A percentile compares a stretch with the other conserved stretches of the same genome.
Evolutionary conservation across 2,329 filamentous ascomycete species (phyloP).

Genomic region (Pseudogymnoascus sp.): DNA sequence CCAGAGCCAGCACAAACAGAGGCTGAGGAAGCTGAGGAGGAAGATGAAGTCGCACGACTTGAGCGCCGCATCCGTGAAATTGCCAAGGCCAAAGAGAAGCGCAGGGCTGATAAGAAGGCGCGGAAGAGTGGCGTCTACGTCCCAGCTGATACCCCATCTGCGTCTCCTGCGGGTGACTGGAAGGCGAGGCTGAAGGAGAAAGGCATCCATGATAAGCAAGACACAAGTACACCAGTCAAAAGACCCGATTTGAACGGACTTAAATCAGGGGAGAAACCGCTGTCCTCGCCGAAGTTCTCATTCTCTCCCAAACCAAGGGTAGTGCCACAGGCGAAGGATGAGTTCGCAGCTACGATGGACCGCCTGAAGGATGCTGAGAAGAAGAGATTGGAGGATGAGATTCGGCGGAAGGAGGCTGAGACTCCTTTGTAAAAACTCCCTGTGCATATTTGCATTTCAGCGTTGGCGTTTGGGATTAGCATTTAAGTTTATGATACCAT

Average conservation of each 20-base stretch:
- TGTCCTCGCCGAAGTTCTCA: slow-evolving; percentile 27
- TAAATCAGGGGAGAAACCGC: slow-evolving; percentile 34
- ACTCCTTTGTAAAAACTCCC: slow-evolving; percentile 26
- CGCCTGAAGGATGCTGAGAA: slow-evolving; percentile 48
- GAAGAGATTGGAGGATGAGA: slow-evolving; percentile 43
- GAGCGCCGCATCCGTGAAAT: slow-evolving; percentile 36
- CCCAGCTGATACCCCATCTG: slow-evolving; percentile 19
- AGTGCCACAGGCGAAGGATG: slow-evolving; percentile 18
- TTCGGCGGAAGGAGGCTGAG: slow-evolving; percentile 39
- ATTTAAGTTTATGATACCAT: slow-evolving; percentile 1
- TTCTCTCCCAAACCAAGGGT: slow-evolving; percentile 23
- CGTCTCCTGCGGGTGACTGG: slow-evolving; percentile 6
- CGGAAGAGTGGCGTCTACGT: slow-evolving; percentile 29
- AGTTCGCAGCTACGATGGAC: slow-evolving; percentile 40
- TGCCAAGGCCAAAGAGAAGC: slow-evolving; percentile 31
- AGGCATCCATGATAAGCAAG: slow-evolving; percentile 13
- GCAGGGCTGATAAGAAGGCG: slow-evolving; percentile 31
- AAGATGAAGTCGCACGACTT: slow-evolving; percentile 36
- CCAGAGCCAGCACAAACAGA: slow-evolving; percentile 6
- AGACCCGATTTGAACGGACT: slow-evolving; percentile 28
- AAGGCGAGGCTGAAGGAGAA: slow-evolving; percentile 11
- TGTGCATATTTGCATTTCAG: neutral
- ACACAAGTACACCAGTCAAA: slow-evolving; percentile 25
- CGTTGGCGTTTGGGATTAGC: neutral
- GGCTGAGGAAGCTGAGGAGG: slow-evolving; percentile 24